These are phyloP conservation scores for Lactarius indigo DNA, from an alignment of 768 basidiomycete species.

Conservation along the genomic window DNA sequence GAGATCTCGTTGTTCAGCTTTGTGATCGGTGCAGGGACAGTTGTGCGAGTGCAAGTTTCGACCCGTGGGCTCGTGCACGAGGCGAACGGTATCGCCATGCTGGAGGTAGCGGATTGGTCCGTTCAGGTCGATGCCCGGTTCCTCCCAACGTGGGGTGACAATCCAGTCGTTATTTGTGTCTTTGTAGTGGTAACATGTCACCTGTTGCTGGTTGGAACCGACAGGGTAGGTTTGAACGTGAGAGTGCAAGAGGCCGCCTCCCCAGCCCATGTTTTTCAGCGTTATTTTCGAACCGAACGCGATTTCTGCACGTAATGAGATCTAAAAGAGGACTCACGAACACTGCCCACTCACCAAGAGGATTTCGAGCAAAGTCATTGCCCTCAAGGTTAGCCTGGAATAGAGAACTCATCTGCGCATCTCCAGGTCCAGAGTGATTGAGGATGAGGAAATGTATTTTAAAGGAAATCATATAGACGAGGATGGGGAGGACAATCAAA, in stretches of 20 bases:
- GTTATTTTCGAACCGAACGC: constrained; percentile 89
- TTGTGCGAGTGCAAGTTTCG: constrained; percentile 92
- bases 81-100: constrained; percentile 74
- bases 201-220: constrained; percentile 91
- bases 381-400: constrained; percentile 96
- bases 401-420: constrained; percentile 97
- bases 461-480: constrained; percentile 93
- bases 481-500: constrained; percentile 84
- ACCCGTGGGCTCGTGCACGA: constrained; percentile 77
- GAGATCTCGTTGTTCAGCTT: constrained; percentile 91
- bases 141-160: constrained; percentile 78
- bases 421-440: constrained; percentile 92
- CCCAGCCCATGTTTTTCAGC: constrained; percentile 96
- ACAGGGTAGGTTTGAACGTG: constrained; percentile 94
- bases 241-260: constrained; percentile 94
- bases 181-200: constrained; percentile 99
- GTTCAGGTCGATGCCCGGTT: constrained; percentile 60
- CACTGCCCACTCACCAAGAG: constrained; percentile 56
- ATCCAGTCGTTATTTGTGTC: constrained; percentile 95
- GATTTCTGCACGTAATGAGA: constrained; percentile 50
- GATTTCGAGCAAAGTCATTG: constrained; percentile 90
- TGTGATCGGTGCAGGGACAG: constrained; percentile 80
- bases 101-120: constrained; percentile 66
- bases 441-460: constrained; percentile 95
- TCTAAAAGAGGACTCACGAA: neutral